A percentile compares a stretch with the other conserved stretches of the same genome.
These are phyloP conservation scores for Fennellomyces sp. DNA, from an alignment of 371 early-diverging fungal species.

Conservation along the genomic window DNA sequence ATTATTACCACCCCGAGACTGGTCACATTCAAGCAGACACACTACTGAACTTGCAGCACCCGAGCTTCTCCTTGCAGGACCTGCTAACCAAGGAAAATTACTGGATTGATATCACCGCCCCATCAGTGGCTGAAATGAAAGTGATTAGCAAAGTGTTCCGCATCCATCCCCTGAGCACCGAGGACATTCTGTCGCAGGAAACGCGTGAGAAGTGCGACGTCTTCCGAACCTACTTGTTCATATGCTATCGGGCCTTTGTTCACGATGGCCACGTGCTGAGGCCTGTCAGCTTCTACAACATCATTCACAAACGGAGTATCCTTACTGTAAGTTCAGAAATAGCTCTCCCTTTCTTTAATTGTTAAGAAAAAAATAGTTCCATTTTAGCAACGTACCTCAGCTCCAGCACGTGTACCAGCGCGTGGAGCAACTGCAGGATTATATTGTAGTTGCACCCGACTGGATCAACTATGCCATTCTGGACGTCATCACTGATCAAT, in stretches of 20 bases:
- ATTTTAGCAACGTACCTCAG: slow-evolving; percentile 57
- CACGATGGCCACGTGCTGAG: slow-evolving; percentile 64
- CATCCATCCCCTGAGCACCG: slow-evolving; percentile 86
- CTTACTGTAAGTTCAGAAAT: slow-evolving; percentile 55
- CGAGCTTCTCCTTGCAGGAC: slow-evolving; percentile 31
- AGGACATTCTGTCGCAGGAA: slow-evolving; percentile 88
- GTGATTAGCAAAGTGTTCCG: slow-evolving; percentile 66
- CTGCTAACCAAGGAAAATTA: slow-evolving; percentile 67
- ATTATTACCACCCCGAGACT: slow-evolving; percentile 45
- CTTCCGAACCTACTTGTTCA: slow-evolving; percentile 87
- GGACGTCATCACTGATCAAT: slow-evolving; percentile 84
- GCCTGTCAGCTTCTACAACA: slow-evolving; percentile 82
- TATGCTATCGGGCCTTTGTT: slow-evolving; percentile 81
- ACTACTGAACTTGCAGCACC: slow-evolving; percentile 21
- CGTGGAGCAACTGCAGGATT: slow-evolving; percentile 60
- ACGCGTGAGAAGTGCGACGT: slow-evolving; percentile 91
- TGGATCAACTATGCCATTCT: slow-evolving; percentile 89
- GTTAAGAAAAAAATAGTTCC: slow-evolving; percentile 39
- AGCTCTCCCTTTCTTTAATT: neutral
- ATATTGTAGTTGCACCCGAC: slow-evolving; percentile 64
- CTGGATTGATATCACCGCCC: slow-evolving; percentile 89
- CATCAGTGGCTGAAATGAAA: slow-evolving; percentile 80
- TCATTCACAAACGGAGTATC: slow-evolving; percentile 66
- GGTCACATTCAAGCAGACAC: slow-evolving; percentile 26
- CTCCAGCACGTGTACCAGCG: slow-evolving; percentile 58